Evolutionary conservation across 495 filamentous ascomycete genomes (phyloP).

Genomic region (Lasiosphaeria hispida): DNA sequence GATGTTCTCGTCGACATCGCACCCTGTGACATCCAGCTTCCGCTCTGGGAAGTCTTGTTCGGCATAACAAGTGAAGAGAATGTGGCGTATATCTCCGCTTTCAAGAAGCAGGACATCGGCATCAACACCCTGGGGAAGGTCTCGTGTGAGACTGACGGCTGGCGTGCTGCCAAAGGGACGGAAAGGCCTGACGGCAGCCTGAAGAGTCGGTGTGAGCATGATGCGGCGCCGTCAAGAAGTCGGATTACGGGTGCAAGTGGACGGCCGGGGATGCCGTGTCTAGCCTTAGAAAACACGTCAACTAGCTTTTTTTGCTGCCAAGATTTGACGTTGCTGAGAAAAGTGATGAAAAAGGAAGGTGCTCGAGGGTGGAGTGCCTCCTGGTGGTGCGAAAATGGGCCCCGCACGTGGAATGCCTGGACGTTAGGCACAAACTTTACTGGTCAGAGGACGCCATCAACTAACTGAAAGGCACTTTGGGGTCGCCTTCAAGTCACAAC

Average conservation of each 20-base stretch:
- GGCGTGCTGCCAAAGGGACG: constrained; percentile 52
- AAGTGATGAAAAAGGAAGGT: no score
- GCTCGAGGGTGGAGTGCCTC: no score
- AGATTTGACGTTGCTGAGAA: no score
- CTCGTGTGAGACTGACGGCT: constrained; percentile 47
- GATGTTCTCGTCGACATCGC: constrained; percentile 46
- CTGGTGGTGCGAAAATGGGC: no score
- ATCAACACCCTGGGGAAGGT: constrained; percentile 44
- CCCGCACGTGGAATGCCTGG: no score
- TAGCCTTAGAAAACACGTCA: no score
- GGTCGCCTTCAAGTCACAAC: no score
- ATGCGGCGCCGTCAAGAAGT: background rate
- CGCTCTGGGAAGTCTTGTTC: constrained; percentile 23
- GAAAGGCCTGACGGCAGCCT: constrained; percentile 31
- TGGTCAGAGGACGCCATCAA: no score
- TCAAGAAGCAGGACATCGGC: constrained; percentile 52
- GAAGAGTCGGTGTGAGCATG: constrained; percentile 26
- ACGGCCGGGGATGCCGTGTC: no score
- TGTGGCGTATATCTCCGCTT: constrained; percentile 51
- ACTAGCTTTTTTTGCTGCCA: no score
- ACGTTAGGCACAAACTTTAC: no score
- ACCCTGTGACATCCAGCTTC: constrained; percentile 44
- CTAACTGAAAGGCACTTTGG: no score
- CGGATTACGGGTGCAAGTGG: background rate
- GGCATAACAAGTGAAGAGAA: constrained; percentile 47